Base-by-base conservation (phyloP, 1,284 basidiomycete species). In the Ustilago hordei region DNA sequence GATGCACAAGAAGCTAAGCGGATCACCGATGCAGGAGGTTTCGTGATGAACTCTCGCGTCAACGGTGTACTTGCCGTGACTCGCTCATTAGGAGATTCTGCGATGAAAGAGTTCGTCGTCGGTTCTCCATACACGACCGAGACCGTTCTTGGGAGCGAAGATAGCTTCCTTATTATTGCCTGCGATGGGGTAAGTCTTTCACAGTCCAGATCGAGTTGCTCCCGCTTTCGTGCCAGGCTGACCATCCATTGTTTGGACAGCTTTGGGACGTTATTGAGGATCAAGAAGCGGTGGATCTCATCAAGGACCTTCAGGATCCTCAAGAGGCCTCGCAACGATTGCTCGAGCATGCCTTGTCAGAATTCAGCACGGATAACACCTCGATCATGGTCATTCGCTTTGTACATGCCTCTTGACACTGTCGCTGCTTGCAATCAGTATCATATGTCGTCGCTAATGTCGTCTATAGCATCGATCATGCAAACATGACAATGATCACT, bases 51-150 rank as follows among this genome's bases (percentile, higher is more conserved):
- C 84, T 95, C 96, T 73, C 91, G 97, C 11, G 97, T 99, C 32
- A 98, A 98, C 81, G 95, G 82, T 45, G 95, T 99, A 11, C 89
- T 99, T 63, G 95, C 95, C 9, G 97, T 99, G 19, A 99, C 97
- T 17, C 90, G 97, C 57, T 96, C 95, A 78, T 88, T 99, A 50
- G 97, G 97, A 54, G 97, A 99, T 86, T 93, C 94, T 0, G 93
- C 95, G 8, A 99, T 99, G 96, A 99, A 99, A 87, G 96, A 99
- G 83, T 99, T 97, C 85, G 96, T 99, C 8, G 96, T 99, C 50
- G 97, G 97, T 1, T 91, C 94, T 41, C 97, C 97, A 11, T 99
- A 98, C 87, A 99, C 97, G 15, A 99, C 97, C 17, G 95, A 98
- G 87, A 98, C 96, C 7, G 91, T 92, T 72, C 88, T 99, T 19